phyloP scores from a whole-genome alignment of 2,329 filamentous ascomycete genomes.

The Colletotrichum trifolii region DNA sequence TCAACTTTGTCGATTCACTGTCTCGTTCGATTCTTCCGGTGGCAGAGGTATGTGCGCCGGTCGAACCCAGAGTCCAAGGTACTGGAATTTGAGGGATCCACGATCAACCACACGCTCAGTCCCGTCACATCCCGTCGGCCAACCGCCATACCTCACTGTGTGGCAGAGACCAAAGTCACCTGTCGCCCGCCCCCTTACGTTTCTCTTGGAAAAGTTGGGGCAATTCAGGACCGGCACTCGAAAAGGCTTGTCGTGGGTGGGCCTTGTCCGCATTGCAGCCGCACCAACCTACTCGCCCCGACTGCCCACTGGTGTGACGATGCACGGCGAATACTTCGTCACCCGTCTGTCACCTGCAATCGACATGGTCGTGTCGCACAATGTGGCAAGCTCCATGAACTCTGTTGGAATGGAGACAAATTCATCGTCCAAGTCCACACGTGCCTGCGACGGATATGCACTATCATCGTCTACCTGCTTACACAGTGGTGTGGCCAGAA shows the following conservation, averaged over 20 bases:
- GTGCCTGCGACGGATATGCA: neutral
- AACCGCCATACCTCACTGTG: no score
- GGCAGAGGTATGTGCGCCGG: no score
- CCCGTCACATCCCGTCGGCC: neutral
- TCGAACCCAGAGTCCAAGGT: slow-evolving; percentile 1
- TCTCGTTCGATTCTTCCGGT: no score
- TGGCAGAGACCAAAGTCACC: neutral
- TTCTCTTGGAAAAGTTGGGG: slow-evolving; percentile 26
- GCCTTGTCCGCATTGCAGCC: slow-evolving; percentile 22
- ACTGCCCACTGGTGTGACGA: slow-evolving; percentile 31
- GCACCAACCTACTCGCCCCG: slow-evolving; percentile 32
- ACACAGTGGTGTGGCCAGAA: no score
- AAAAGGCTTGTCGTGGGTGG: slow-evolving; percentile 27
- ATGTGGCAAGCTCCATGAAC: slow-evolving; percentile 5
- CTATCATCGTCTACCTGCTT: neutral
- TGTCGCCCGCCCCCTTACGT: slow-evolving; percentile 18
- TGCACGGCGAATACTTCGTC: slow-evolving; percentile 2
- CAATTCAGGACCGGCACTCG: slow-evolving; percentile 30
- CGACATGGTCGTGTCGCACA: slow-evolving; percentile 21
- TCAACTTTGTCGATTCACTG: neutral
- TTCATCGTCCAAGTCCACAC: neutral
- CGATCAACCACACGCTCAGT: slow-evolving; percentile 14
- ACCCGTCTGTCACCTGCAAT: slow-evolving; percentile 15
- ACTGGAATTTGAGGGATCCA: slow-evolving; percentile 16
- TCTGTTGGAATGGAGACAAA: neutral